Conservation (phyloP, 2,329 filamentous ascomycete species). For the Periconia macrospinosa region DNA sequence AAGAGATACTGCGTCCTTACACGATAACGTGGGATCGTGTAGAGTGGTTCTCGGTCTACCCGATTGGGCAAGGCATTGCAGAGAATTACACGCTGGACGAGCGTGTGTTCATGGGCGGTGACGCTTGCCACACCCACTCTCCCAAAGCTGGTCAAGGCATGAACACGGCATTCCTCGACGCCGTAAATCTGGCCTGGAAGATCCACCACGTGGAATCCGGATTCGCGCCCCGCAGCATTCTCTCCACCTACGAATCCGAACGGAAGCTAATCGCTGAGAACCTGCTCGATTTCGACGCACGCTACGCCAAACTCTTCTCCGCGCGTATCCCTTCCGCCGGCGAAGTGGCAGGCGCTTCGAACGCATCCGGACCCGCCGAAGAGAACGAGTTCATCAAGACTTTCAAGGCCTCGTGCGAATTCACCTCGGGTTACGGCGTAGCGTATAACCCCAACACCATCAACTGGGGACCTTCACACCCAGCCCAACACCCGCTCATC, state of each 20-base stretch:
- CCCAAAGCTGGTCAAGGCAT: constrained; percentile 68
- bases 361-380: constrained; percentile 40
- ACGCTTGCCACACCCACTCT: constrained; percentile 65
- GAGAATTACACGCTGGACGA: constrained; percentile 66
- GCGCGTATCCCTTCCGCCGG: constrained; percentile 71
- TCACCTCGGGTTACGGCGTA: constrained; percentile 90
- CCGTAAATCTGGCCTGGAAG: constrained; percentile 93
- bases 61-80: constrained; percentile 67
- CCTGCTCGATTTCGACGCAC: constrained; percentile 82
- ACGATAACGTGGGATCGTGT: constrained; percentile 65
- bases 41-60: constrained; percentile 68
- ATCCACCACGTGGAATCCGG: constrained; percentile 86
- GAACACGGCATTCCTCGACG: constrained; percentile 64
- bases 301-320: constrained; percentile 89
- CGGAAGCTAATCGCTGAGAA: constrained; percentile 83
- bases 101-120: constrained; percentile 67
- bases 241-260: constrained; percentile 85
- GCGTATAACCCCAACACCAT: constrained; percentile 79
- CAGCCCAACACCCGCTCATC: constrained; percentile 70
- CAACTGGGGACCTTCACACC: constrained; percentile 79
- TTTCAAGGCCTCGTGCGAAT: constrained; percentile 90
- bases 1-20: constrained; percentile 63
- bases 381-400: constrained; percentile 84
- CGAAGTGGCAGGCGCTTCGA: constrained; percentile 68
- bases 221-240: constrained; percentile 72